Evolutionary conservation across 2,329 filamentous ascomycete genomes (phyloP).

Genomic region (Samsoniella hepiali): DNA sequence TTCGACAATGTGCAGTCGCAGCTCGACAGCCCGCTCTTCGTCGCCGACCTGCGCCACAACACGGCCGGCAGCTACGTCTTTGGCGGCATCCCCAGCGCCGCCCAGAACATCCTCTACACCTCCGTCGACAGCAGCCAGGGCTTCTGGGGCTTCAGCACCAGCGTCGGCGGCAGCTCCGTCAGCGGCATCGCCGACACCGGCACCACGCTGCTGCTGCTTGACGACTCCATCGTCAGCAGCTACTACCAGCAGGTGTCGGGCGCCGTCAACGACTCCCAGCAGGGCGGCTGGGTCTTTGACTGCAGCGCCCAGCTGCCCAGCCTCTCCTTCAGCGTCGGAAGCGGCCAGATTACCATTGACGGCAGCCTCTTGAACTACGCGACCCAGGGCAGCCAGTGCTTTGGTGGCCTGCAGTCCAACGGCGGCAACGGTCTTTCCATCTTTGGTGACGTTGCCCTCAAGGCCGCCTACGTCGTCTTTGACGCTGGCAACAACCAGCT

Average conservation of each 20-base stretch:
- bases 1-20: constrained; percentile 32
- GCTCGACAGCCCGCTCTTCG: constrained; percentile 51
- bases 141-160: constrained; percentile 52
- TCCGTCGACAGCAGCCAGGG: constrained; percentile 59
- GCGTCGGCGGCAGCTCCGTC: constrained; percentile 26
- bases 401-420: constrained; percentile 64
- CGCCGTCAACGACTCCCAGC: constrained; percentile 20
- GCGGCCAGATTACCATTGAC: constrained; percentile 53
- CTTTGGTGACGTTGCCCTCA: constrained; percentile 61
- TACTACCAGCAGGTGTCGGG: constrained; percentile 58
- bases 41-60: constrained; percentile 62
- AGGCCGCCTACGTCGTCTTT: constrained; percentile 58
- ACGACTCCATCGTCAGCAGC: constrained; percentile 46
- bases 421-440: constrained; percentile 47
- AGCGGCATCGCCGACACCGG: constrained; percentile 55
- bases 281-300: constrained; percentile 44
- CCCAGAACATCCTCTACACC: constrained; percentile 57
- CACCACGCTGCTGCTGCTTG: constrained; percentile 61
- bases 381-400: constrained; percentile 52
- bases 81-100: constrained; percentile 57
- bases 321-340: constrained; percentile 53
- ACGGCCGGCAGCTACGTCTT: constrained; percentile 60
- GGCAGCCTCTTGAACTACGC: constrained; percentile 54
- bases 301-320: constrained; percentile 45
- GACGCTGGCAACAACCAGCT: constrained; percentile 52